phyloP scores from a whole-genome alignment of 495 filamentous ascomycete genomes.

The Zalerion maritima region DNA sequence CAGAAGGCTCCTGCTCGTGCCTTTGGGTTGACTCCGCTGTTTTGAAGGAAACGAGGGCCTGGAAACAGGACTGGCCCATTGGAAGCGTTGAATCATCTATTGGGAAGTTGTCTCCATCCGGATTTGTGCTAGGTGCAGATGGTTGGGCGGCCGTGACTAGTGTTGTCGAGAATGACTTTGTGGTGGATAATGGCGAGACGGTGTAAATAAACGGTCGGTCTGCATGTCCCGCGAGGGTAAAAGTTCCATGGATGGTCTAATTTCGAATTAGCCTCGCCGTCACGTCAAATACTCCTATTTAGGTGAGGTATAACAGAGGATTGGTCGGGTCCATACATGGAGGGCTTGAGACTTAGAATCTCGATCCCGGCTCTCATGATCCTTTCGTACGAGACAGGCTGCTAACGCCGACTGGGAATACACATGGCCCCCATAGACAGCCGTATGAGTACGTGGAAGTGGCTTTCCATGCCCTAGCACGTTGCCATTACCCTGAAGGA shows the following conservation, averaged over 20 bases:
- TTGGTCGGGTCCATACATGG: slow-evolving; percentile 34
- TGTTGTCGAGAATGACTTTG: slow-evolving; percentile 42
- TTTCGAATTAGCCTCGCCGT: background rate
- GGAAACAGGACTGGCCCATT: slow-evolving; percentile 40
- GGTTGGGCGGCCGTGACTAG: slow-evolving; percentile 43
- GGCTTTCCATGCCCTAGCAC: slow-evolving; percentile 6
- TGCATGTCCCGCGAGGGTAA: slow-evolving; percentile 38
- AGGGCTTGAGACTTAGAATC: slow-evolving; percentile 28
- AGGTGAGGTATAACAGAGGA: slow-evolving; percentile 1
- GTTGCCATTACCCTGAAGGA: background rate
- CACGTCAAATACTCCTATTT: slow-evolving; percentile 3
- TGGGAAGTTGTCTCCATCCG: slow-evolving; percentile 18
- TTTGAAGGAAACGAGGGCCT: slow-evolving; percentile 49
- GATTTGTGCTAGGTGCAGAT: slow-evolving; percentile 16
- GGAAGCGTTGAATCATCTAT: slow-evolving; percentile 19
- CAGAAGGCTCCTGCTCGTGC: slow-evolving; percentile 17
- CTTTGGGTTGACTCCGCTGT: slow-evolving; percentile 14
- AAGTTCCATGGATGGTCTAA: slow-evolving; percentile 54
- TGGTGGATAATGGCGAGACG: slow-evolving; percentile 37
- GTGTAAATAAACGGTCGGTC: slow-evolving; percentile 47
- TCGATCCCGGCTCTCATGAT: slow-evolving; percentile 16
- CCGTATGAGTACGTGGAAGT: slow-evolving; percentile 4
- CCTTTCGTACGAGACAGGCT: slow-evolving; percentile 35
- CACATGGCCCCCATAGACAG: slow-evolving; percentile 51
- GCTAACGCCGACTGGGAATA: slow-evolving; percentile 51